Evolutionary conservation across 2,329 filamentous ascomycete species (phyloP).

Genomic region (Dendryphion nanum): DNA sequence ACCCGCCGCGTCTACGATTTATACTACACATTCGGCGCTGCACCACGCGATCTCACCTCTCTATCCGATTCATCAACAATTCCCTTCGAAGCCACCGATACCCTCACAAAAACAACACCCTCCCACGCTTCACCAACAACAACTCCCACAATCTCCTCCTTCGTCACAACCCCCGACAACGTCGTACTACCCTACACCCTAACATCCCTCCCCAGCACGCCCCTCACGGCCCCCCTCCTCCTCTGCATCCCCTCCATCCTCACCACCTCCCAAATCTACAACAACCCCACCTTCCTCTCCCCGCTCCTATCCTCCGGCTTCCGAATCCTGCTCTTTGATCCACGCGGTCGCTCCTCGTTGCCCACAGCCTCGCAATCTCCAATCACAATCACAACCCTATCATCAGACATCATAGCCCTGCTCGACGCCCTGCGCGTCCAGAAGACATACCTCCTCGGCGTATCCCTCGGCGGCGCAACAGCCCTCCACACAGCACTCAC

Average conservation of each 20-base stretch:
- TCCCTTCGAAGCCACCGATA: slow-evolving; percentile 53
- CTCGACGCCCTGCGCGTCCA: slow-evolving; percentile 69
- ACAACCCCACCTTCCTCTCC: slow-evolving; percentile 58
- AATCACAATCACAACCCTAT: slow-evolving; percentile 61
- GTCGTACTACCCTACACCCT: slow-evolving; percentile 71
- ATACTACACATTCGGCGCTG: slow-evolving; percentile 78
- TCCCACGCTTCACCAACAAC: slow-evolving; percentile 30
- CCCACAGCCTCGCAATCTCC: slow-evolving; percentile 43
- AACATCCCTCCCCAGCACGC: slow-evolving; percentile 59
- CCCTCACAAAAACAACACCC: slow-evolving; percentile 55
- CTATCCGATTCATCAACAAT: slow-evolving; percentile 51
- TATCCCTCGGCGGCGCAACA: slow-evolving; percentile 79
- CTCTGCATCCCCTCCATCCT: slow-evolving; percentile 80
- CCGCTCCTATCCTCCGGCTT: slow-evolving; percentile 58
- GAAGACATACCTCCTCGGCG: slow-evolving; percentile 68
- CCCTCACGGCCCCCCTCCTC: slow-evolving; percentile 73
- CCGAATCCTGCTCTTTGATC: slow-evolving; percentile 74
- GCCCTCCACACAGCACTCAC: slow-evolving; percentile 69
- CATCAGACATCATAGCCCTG: slow-evolving; percentile 65
- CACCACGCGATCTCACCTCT: slow-evolving; percentile 64
- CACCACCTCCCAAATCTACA: slow-evolving; percentile 78
- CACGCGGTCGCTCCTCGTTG: slow-evolving; percentile 63
- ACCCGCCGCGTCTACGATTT: slow-evolving; percentile 64
- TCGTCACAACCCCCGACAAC: slow-evolving; percentile 66
- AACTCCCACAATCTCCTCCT: slow-evolving; percentile 61